Base-by-base conservation (phyloP, 73 alveolate species). In the Symbiodinium pilosum region DNA sequence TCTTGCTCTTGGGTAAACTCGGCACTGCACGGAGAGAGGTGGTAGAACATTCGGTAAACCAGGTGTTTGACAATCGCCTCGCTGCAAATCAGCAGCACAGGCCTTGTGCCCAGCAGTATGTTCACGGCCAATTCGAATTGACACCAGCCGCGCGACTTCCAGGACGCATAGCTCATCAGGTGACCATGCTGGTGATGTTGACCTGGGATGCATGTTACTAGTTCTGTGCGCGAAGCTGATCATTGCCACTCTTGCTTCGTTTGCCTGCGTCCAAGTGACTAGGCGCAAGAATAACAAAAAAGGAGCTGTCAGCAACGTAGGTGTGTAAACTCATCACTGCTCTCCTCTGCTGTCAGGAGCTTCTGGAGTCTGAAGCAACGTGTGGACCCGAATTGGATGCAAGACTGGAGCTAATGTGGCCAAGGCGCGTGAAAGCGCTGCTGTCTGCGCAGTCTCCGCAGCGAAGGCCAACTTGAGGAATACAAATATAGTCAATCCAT, bases 311-410 rank as follows among this genome's bases (percentile, higher is more conserved):
- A 8, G 68, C 93, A 26, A 84, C 93, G 52, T 84, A 84, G 2
- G 93, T 43, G 52, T 84, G 93, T n/a, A 84, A 43, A 59, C 93
- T 84, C 93, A 84, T 84, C 18, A 84, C 52, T 44, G 73, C 73
- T 12, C 30, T 64, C 81, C 81, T 64, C 73, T 26, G 73, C 32
- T 24, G 73, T 30, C 26, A 6, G 26, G 73, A 54, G n/a, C n/a
- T n/a, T n/a, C n/a, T n/a, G n/a, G n/a, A n/a, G n/a, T n/a, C n/a
- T n/a, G n/a, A n/a, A n/a, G n/a, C n/a, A n/a, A n/a, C n/a, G n/a
- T n/a, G n/a, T n/a, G n/a, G n/a, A n/a, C n/a, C n/a, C n/a, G n/a
- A n/a, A n/a, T n/a, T n/a, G 73, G 34, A 9, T 54, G 26, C 32
- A 64, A 14, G 81, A 64, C 14, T 18, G 39, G 34, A 64, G 12